Base-by-base conservation (phyloP, 257 asterid genomes). In the Solanum etuberosum region DNA sequence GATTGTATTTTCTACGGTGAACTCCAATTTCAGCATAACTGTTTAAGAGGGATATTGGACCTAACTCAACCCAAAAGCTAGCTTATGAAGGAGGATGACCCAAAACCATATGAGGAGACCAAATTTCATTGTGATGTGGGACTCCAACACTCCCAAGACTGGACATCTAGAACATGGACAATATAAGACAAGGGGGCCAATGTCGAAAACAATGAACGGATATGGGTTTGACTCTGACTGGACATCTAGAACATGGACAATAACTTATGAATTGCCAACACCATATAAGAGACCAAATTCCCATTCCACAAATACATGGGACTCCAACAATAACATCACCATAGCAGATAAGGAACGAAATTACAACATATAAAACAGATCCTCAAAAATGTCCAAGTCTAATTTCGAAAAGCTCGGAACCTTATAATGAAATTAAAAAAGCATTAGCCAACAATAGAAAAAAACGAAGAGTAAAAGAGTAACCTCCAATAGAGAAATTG, bases 401-500 rank as follows among this genome's bases (percentile, higher is more conserved):
- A 78, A 27, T 43, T 5, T 27, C 84, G 4, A 15, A 37, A 76
- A 43, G 7, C 59, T 76, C 23, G 14, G 7, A 78, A 78, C 38
- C 29, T 77, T 27, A 25, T 42, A 77, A 14, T 77, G 83, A 15
- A 25, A 77, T 42, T n/a, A 42, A 40, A 31, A 20, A 32, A 9
- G 35, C 35, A 40, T 76, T 13, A 31, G 7, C n/a, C 84, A 77
- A 43, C 31, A 7, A 11, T 42, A 77, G 25, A 16, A 32, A 20
- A 67, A 38, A 43, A 61, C 31, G 29, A 21, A 23, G n/a, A 27
- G 20, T 23, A 15, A 68, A 37, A 32, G 51, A 35, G 32, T 42
- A 29, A 97, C 99, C 98, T 94, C 99, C 98, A 57, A 92, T 90
- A 40, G 94, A 34, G 90, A 97, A 91, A 90, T 96, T 95, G 91